These are phyloP conservation scores for Alternaria triticina DNA, from an alignment of 2,329 filamentous ascomycete genomes.

Conservation along the genomic window DNA sequence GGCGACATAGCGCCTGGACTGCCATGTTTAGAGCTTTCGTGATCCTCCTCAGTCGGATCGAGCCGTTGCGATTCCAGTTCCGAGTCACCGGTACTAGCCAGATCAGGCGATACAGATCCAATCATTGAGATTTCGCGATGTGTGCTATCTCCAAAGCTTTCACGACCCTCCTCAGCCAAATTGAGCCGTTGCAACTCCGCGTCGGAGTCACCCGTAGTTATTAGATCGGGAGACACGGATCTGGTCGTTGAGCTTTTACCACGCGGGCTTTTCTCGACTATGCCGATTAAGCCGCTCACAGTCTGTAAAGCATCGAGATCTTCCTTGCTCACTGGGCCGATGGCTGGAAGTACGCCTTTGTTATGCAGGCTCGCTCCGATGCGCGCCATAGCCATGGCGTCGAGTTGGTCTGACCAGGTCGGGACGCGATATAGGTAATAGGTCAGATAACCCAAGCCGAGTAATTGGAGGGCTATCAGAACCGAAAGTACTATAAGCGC, in stretches of 20 bases:
- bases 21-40: too few species aligned
- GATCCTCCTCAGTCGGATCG: too few species aligned
- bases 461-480: neutral
- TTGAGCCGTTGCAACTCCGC: neutral
- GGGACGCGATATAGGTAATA: neutral
- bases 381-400: neutral
- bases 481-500: neutral
- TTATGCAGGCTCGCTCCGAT: neutral
- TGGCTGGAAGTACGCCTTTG: neutral
- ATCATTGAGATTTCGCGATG: too few species aligned
- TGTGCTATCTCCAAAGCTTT: too few species aligned
- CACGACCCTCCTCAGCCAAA: neutral
- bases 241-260: neutral
- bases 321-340: neutral
- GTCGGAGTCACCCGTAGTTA: neutral
- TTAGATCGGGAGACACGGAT: neutral
- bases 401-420: neutral
- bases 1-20: too few species aligned
- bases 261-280: neutral
- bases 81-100: too few species aligned
- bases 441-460: neutral
- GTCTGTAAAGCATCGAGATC: neutral
- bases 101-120: too few species aligned
- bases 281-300: neutral
- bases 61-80: too few species aligned